Percentiles rank a stretch among this genome's conserved stretches.
Conservation (phyloP, 2,329 filamentous ascomycete genomes). For the Pseudovirgaria hyperparasitica region DNA sequence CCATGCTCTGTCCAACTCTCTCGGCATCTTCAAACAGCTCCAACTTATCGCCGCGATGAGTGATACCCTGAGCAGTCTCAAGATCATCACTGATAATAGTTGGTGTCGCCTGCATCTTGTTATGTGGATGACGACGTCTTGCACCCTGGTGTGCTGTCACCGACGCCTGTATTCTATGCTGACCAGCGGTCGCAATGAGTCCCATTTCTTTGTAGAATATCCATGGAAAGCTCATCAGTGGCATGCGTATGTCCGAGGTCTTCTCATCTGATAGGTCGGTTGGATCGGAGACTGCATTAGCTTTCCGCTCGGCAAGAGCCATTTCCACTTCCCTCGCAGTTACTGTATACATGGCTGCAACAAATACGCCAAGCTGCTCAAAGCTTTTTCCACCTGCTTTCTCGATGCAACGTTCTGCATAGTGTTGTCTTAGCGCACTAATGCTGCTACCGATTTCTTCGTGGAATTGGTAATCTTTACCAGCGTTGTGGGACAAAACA, state of each 20-base stretch:
- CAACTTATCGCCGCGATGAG: conserved; percentile 22
- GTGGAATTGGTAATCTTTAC: conserved; percentile 71
- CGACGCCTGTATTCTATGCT: conserved; percentile 1
- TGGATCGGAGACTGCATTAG: conserved; percentile 26
- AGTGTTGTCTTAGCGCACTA: conserved; percentile 52
- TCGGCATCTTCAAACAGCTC: conserved; percentile 15
- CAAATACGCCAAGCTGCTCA: conserved; percentile 53
- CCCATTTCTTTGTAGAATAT: conserved; percentile 64
- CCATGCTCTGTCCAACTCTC: too few species aligned
- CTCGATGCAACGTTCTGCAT: conserved; percentile 52
- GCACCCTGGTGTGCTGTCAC: conserved; percentile 2
- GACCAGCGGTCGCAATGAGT: conserved; percentile 44
- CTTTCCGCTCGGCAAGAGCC: conserved; percentile 40
- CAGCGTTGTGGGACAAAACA: conserved; percentile 60
- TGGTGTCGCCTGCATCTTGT: conserved; percentile 3
- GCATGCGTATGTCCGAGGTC: conserved; percentile 61
- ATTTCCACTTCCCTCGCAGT: conserved; percentile 58
- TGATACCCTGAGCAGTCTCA: conserved; percentile 20
- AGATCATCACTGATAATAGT: conserved; percentile 9
- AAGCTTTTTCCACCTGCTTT: conserved; percentile 42
- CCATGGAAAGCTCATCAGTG: conserved; percentile 91
- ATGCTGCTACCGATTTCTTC: conserved; percentile 68
- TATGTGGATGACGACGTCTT: conserved; percentile 5
- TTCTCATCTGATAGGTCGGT: too few species aligned
- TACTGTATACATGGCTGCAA: conserved; percentile 78